A percentile compares a stretch with the other conserved stretches of the same genome.
phyloP scores from a whole-genome alignment of 2,329 filamentous ascomycete genomes.

The Penicillium sp. region DNA sequence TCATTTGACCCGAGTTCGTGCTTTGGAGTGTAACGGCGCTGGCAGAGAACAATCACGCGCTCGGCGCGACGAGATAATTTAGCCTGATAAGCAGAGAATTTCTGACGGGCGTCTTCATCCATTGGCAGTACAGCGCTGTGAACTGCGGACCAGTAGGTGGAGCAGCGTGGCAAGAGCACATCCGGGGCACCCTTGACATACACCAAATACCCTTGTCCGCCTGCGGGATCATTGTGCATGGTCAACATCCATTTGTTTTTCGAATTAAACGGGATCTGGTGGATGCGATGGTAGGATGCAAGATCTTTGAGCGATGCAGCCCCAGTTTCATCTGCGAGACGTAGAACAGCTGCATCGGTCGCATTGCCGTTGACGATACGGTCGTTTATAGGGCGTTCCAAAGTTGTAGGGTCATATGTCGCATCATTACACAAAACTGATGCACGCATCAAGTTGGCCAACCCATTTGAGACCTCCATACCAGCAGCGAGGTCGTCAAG shows the following conservation, averaged over 20 bases:
- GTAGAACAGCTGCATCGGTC: constrained; percentile 74
- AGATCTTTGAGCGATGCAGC: constrained; percentile 62
- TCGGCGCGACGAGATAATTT: constrained; percentile 71
- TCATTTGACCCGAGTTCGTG: constrained; percentile 52
- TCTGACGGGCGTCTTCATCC: constrained; percentile 49
- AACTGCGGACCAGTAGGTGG: constrained; percentile 60
- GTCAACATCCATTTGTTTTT: constrained; percentile 84
- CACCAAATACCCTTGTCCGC: constrained; percentile 30
- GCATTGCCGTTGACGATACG: constrained; percentile 75
- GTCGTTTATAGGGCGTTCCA: constrained; percentile 62
- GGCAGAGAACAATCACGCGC: constrained; percentile 70
- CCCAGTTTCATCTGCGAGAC: constrained; percentile 69
- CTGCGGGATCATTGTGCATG: constrained; percentile 46
- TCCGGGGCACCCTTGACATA: constrained; percentile 79
- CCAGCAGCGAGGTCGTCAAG: constrained; percentile 21
- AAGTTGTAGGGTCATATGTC: constrained; percentile 70
- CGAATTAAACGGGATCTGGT: constrained; percentile 76
- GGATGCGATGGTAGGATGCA: constrained; percentile 65
- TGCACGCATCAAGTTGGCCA: constrained; percentile 65
- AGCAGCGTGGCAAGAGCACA: constrained; percentile 69
- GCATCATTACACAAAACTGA: constrained; percentile 75
- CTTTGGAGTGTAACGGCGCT: constrained; percentile 57
- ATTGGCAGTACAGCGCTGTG: constrained; percentile 60
- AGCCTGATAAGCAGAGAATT: constrained; percentile 67
- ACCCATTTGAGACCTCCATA: constrained; percentile 38